Percentiles rank a stretch among this genome's conserved stretches.
These are phyloP conservation scores for Mycena venus DNA, from an alignment of 768 basidiomycete species.

Conservation along the genomic window DNA sequence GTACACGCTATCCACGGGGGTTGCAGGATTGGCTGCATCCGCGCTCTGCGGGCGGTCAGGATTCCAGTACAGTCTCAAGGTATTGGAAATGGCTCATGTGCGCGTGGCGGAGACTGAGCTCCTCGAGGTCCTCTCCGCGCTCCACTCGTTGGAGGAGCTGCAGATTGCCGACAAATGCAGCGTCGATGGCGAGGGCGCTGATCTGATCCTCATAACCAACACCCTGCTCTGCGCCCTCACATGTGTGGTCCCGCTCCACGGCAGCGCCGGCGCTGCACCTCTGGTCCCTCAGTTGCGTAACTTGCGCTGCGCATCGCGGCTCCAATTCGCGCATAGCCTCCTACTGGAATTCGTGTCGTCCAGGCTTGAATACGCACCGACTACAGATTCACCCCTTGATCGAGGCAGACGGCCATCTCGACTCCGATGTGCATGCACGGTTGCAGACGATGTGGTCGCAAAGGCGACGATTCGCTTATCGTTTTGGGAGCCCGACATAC, in stretches of 20 bases:
- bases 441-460: conserved; percentile 9
- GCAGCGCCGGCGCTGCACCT: neutral
- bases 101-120: conserved; percentile 11
- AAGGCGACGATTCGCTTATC: conserved; percentile 15
- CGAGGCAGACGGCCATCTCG: conserved; percentile 17
- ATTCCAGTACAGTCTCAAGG: conserved; percentile 9
- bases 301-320: conserved; percentile 17
- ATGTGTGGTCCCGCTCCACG: neutral
- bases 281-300: conserved; percentile 14
- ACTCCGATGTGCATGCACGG: conserved; percentile 17
- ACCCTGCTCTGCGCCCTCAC: conserved; percentile 16
- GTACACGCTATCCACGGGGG: conserved; percentile 7
- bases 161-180: conserved; percentile 11
- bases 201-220: conserved; percentile 18
- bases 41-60: conserved; percentile 11
- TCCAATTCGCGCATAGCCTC: conserved; percentile 17
- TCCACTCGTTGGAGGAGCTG: conserved; percentile 10
- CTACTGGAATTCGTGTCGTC: too few species aligned
- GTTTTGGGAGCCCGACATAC: conserved; percentile 17
- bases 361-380: conserved; percentile 14
- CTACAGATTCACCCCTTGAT: conserved; percentile 14
- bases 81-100: conserved; percentile 6
- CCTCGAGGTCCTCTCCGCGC: too few species aligned
- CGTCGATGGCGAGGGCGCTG: conserved; percentile 13
- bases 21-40: conserved; percentile 5